These are phyloP conservation scores for Chlamydomonas sp. DNA, from an alignment of 139 green algal species.

Conservation along the genomic window DNA sequence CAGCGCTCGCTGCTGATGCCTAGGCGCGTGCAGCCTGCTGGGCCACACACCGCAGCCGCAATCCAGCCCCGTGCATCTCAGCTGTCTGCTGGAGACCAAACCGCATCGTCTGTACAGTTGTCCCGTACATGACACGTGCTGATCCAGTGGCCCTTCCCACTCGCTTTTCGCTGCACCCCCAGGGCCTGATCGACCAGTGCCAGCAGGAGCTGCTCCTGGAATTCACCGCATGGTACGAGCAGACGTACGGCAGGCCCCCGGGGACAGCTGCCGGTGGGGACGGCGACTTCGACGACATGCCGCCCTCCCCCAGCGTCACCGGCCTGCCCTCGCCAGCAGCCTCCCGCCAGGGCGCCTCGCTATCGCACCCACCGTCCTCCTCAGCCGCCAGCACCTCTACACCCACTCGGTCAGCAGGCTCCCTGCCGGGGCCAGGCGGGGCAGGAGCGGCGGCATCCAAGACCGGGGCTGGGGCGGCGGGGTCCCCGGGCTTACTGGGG, in stretches of 20 bases:
- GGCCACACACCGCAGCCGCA: too few species aligned
- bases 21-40: too few species aligned
- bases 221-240: conserved; percentile 56
- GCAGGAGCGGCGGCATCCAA: background rate
- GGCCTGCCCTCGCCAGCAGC: too few species aligned
- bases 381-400: background rate
- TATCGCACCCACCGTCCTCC: background rate
- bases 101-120: background rate
- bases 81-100: too few species aligned
- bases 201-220: conserved; percentile 56
- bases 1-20: background rate
- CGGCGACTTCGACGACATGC: background rate
- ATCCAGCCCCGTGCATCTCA: too few species aligned
- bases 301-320: too few species aligned
- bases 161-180: background rate
- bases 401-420: background rate
- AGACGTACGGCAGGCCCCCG: conserved; percentile 20
- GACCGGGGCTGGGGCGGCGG: background rate
- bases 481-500: too few species aligned
- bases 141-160: too few species aligned
- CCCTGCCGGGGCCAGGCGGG: background rate
- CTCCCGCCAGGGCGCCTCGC: background rate
- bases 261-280: background rate
- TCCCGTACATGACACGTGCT: too few species aligned
- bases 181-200: conserved; percentile 57